Evolutionary conservation across 768 basidiomycete genomes (phyloP), one percentile per base, ranked within the genome.

Genomic region (Amanita muscaria): DNA sequence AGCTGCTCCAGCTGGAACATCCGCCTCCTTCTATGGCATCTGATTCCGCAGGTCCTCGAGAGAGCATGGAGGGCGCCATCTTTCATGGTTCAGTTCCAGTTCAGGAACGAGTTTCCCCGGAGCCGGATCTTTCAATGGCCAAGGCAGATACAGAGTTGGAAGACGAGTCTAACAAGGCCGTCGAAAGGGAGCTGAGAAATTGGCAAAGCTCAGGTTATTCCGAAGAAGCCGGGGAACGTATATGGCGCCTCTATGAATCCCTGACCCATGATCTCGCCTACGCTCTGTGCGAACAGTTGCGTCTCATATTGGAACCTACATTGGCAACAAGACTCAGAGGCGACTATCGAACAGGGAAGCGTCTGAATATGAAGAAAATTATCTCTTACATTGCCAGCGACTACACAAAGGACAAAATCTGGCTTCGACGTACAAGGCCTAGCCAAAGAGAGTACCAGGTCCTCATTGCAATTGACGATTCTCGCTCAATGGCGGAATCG

Each of bases 381-480:
- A 93, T 99, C 49, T 80, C 88, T 3, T 98, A 94, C 70, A 93
- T 99, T 49, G 94, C 96, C 27, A 89, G 86, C 65, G 96, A 99
- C 65, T 99, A 89, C 69, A 98, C 93, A 41, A 98, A 98, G 62
- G 94, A 99, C 73, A 93, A 93, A 65, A 98, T 98, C 51, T 99
- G 96, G 96, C 70, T 98, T 27, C 83, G 94, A 19, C 77, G 96
- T 16, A 96, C 93, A 3, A 81, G 86, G 40, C 94, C 96, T 4
- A 91, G 88, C 59, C 81, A 88, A 55, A 77, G 96, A 38, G 93
- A 96, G 58, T 98, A 98, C 62, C 94, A 99, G 57, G 80, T 99
- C 2, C 76, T 98, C 31, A 74, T 99, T 46, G 86, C 91, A 8
- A 76, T 99, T 39, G 96, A 98, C 58, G 96, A 98, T 67, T 97